phyloP scores from a whole-genome alignment of 179 eudicot genomes.

The Sideroxylon spinosum region DNA sequence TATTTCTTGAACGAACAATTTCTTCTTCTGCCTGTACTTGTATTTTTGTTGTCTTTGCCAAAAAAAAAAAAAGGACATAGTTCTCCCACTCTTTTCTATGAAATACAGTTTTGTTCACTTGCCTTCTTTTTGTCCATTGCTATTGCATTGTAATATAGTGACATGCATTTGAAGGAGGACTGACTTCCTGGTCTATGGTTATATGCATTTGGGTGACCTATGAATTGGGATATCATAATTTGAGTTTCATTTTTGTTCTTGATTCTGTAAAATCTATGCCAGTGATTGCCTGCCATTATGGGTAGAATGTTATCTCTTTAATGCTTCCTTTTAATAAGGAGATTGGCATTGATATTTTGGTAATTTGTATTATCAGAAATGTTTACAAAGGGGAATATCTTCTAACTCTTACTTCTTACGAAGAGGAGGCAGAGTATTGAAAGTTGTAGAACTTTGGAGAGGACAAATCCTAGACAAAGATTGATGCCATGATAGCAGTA shows the following conservation, averaged over 20 bases:
- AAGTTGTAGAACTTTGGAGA: not conserved
- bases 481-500: not conserved
- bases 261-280: slow-evolving; percentile 3
- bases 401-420: not conserved
- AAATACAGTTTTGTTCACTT: not conserved
- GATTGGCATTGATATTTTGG: not conserved
- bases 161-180: slow-evolving; percentile 3
- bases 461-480: not conserved
- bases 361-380: not conserved
- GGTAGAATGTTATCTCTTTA: not conserved
- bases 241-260: not conserved
- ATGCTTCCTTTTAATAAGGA: not conserved
- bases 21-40: not conserved
- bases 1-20: not conserved
- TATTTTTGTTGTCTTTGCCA: not conserved
- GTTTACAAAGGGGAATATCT: not conserved
- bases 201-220: not conserved
- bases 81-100: not conserved
- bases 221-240: not conserved
- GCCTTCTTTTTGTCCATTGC: not conserved
- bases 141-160: not conserved
- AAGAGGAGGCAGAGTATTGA: not conserved
- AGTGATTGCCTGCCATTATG: not conserved
- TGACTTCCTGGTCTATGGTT: not conserved
- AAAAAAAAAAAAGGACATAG: not conserved